Conservation (phyloP, 768 basidiomycete genomes). For the Cubamyces lactineus region DNA sequence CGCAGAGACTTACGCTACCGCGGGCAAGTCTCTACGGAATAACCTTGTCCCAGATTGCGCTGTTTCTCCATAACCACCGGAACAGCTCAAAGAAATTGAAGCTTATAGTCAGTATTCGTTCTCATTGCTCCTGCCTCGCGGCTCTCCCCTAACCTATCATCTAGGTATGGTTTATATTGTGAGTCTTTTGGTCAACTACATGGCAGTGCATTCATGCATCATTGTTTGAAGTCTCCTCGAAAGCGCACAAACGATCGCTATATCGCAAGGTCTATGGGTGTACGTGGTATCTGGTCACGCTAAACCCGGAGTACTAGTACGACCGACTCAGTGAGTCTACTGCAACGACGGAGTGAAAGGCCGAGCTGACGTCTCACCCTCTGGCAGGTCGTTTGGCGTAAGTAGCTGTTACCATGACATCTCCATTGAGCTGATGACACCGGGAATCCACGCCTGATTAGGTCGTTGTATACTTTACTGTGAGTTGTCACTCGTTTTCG, state of each 20-base stretch:
- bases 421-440: background rate
- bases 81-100: background rate
- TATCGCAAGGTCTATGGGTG: background rate
- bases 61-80: slow-evolving; percentile 1
- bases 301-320: background rate
- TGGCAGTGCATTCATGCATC: background rate
- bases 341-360: background rate
- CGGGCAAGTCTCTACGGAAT: background rate
- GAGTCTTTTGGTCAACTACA: background rate
- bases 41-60: background rate
- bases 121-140: background rate
- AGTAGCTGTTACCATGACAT: background rate
- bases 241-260: background rate
- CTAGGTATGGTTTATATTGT: slow-evolving; percentile 5
- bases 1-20: too few species aligned
- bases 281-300: background rate
- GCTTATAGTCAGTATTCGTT: background rate
- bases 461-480: slow-evolving; percentile 2
- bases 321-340: background rate
- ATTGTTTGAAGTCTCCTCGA: background rate
- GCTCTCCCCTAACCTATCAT: too few species aligned
- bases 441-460: background rate
- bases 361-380: background rate
- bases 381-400: background rate
- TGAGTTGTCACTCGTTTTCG: background rate